A percentile compares a stretch with the other conserved stretches of the same genome.
These are phyloP conservation scores for Penicillium crustosum DNA, from an alignment of 2,329 filamentous ascomycete species.

Conservation along the genomic window DNA sequence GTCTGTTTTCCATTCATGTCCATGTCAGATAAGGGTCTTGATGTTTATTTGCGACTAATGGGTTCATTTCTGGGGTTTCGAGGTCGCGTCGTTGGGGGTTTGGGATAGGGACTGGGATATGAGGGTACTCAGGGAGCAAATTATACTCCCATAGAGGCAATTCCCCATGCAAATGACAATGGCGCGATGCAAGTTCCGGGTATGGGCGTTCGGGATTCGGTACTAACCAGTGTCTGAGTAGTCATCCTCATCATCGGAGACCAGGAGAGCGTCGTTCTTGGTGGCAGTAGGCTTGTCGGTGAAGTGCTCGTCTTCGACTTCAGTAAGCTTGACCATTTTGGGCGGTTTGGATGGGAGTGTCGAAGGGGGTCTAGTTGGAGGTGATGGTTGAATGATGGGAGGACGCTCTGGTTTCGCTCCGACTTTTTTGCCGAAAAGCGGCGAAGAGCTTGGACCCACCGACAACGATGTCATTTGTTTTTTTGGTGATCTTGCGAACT, in stretches of 20 bases:
- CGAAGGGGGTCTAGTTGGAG: conserved; percentile 8
- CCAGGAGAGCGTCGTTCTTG: conserved; percentile 56
- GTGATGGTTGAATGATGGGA: conserved; percentile 26
- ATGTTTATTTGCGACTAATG: conserved; percentile 8
- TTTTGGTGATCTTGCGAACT: background rate
- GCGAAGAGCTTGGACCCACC: conserved; percentile 33
- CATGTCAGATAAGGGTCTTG: conserved; percentile 16
- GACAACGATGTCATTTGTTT: conserved; percentile 10
- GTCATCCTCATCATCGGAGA: conserved; percentile 65
- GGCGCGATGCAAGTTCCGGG: conserved; percentile 6
- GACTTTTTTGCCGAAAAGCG: conserved; percentile 45
- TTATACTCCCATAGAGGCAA: background rate
- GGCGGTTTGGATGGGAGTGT: conserved; percentile 16
- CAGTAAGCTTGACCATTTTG: conserved; percentile 90
- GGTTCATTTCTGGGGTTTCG: conserved; percentile 6
- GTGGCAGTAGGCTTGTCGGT: conserved; percentile 64
- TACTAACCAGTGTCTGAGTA: conserved; percentile 85
- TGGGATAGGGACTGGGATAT: background rate
- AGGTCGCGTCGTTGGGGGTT: conserved; percentile 8
- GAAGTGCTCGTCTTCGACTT: conserved; percentile 97
- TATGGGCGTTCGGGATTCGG: conserved; percentile 8
- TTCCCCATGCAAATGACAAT: background rate
- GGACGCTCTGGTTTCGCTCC: conserved; percentile 31
- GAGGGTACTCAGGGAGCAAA: background rate
- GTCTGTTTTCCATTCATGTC: conserved; percentile 50